These are phyloP conservation scores for Phytophthora europaea DNA, from an alignment of 352 stramenopile genomes.

Conservation along the genomic window DNA sequence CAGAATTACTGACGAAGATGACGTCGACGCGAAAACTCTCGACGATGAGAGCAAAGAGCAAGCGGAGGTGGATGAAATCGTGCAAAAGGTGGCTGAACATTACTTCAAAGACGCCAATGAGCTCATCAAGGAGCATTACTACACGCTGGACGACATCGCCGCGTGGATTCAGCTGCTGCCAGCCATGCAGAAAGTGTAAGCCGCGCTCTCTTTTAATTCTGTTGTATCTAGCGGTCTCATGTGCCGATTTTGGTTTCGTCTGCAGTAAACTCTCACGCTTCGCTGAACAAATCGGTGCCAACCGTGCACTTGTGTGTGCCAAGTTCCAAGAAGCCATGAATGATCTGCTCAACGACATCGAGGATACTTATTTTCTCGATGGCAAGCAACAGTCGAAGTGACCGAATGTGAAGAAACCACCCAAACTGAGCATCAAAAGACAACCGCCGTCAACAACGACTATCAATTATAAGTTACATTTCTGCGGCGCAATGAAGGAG, in stretches of 20 bases:
- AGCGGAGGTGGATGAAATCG: constrained; percentile 80
- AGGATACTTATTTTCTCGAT: constrained; percentile 70
- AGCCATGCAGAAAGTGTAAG: constrained; percentile 86
- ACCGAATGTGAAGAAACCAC: not conserved
- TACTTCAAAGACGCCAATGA: constrained; percentile 86
- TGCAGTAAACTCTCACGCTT: constrained; percentile 85
- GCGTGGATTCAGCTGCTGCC: constrained; percentile 82
- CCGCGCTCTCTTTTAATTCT: not conserved
- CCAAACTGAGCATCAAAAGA: not conserved
- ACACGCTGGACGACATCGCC: constrained; percentile 80
- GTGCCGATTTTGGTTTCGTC: constrained; percentile 4
- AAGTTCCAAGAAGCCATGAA: constrained; percentile 86
- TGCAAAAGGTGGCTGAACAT: constrained; percentile 80
- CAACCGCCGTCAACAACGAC: constrained; percentile 10
- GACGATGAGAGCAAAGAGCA: constrained; percentile 74
- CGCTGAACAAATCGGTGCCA: constrained; percentile 77
- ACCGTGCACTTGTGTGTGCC: constrained; percentile 57
- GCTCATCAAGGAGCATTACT: constrained; percentile 70
- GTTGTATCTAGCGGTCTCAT: not conserved
- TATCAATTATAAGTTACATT: constrained; percentile 50
- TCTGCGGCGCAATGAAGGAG: constrained; percentile 24
- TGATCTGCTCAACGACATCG: constrained; percentile 75
- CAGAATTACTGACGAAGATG: constrained; percentile 37
- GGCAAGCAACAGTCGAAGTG: constrained; percentile 59
- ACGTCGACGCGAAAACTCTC: constrained; percentile 28